Evolutionary conservation across 495 filamentous ascomycete genomes (phyloP).

Genomic region (Penicillium herquei): DNA sequence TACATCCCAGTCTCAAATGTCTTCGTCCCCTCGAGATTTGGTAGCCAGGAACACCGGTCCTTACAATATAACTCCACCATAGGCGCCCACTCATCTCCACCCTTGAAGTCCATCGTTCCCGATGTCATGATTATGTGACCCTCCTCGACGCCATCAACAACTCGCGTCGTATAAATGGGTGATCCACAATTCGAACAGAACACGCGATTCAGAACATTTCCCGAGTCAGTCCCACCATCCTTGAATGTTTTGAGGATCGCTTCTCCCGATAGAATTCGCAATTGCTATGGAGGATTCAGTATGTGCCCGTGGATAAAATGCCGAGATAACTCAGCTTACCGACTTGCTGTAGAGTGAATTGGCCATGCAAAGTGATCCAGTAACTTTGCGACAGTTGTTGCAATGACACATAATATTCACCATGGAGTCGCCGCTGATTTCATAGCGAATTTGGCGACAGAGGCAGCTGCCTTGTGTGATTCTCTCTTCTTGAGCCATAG

Average conservation of each 20-base stretch:
- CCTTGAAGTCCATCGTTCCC: neutral
- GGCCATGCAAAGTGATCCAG: neutral
- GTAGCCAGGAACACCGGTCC: neutral
- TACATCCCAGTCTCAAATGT: too few species aligned
- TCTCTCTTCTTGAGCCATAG: neutral
- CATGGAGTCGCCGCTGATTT: neutral
- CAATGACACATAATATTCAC: neutral
- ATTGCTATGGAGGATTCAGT: neutral
- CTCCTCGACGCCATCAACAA: neutral
- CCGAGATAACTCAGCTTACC: neutral
- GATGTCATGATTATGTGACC: neutral
- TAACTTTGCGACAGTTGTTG: neutral
- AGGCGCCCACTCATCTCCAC: neutral
- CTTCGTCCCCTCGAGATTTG: neutral
- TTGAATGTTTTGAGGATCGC: neutral
- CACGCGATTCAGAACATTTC: neutral
- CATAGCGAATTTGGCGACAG: neutral
- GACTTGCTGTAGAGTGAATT: neutral
- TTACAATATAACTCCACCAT: neutral
- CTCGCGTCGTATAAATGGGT: neutral
- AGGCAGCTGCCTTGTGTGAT: neutral
- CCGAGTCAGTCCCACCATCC: neutral
- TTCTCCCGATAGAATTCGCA: neutral
- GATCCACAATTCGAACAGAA: conserved; percentile 2
- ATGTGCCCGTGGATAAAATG: neutral